These are phyloP conservation scores for Botryotinia convoluta DNA, from an alignment of 2,329 filamentous ascomycete species.

Conservation along the genomic window DNA sequence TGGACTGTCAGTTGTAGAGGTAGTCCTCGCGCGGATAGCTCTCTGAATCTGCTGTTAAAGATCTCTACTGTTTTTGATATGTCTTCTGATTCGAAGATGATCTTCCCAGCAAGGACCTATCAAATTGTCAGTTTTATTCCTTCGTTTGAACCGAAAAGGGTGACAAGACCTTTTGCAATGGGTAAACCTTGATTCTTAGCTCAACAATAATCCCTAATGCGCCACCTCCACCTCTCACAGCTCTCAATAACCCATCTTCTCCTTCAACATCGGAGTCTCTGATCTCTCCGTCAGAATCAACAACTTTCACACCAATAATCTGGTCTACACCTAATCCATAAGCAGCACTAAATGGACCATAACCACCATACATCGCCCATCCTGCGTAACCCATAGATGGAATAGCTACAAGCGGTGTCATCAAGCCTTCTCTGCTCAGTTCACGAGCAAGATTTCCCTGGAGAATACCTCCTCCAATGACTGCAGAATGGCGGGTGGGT, in stretches of 20 bases:
- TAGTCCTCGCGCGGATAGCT: conserved; percentile 30
- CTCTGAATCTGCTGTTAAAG: conserved; percentile 33
- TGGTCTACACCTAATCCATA: conserved; percentile 42
- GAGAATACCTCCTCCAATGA: conserved; percentile 41
- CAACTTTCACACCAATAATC: conserved; percentile 41
- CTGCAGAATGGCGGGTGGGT: conserved; percentile 35
- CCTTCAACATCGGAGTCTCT: conserved; percentile 40
- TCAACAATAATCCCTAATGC: conserved; percentile 44
- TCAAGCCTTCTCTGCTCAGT: conserved; percentile 36
- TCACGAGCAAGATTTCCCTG: conserved; percentile 33
- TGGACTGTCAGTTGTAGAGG: conserved; percentile 29
- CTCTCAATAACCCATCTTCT: conserved; percentile 36
- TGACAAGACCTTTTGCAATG: conserved; percentile 33
- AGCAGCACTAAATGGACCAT: conserved; percentile 37
- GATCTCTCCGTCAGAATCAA: conserved; percentile 41
- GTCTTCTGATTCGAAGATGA: conserved; percentile 39
- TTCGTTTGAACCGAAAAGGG: neutral
- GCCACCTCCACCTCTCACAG: conserved; percentile 43
- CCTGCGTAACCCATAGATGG: conserved; percentile 39
- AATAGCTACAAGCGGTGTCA: conserved; percentile 34
- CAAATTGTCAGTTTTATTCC: neutral
- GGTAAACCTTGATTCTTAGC: conserved; percentile 43
- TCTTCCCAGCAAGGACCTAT: conserved; percentile 35
- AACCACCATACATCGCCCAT: conserved; percentile 41
- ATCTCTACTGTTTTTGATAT: conserved; percentile 32